Percentiles rank a stretch among this genome's conserved stretches.
Conservation (phyloP, 352 stramenopile genomes). For the Phytophthora constricta region DNA sequence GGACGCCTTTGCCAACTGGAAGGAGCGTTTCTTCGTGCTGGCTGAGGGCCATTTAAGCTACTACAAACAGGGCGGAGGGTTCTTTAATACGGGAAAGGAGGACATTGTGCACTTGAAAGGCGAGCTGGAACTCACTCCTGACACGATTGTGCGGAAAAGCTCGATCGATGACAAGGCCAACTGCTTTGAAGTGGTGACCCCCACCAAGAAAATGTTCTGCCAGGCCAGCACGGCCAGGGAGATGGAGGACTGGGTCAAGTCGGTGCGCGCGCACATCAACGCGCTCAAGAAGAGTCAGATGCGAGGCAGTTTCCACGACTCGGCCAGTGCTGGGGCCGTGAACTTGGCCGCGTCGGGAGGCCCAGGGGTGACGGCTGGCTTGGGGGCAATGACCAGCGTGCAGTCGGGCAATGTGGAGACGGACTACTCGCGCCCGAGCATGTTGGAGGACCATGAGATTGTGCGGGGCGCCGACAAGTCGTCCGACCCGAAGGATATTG, state of each 20-base stretch:
- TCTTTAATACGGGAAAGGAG: conserved; percentile 88
- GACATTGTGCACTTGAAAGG: conserved; percentile 89
- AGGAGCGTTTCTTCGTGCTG: conserved; percentile 89
- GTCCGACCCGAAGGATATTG: conserved; percentile 85
- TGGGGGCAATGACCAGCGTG: conserved; percentile 5
- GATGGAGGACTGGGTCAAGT: conserved; percentile 91
- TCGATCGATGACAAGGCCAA: conserved; percentile 90
- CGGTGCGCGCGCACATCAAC: conserved; percentile 79
- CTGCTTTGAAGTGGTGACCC: conserved; percentile 86
- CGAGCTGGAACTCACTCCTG: conserved; percentile 79
- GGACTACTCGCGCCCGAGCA: conserved; percentile 84
- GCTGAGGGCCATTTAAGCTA: conserved; percentile 86
- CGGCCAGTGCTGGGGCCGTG: conserved; percentile 33
- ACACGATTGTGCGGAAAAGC: conserved; percentile 83
- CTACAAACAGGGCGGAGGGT: conserved; percentile 87
- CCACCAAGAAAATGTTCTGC: conserved; percentile 88
- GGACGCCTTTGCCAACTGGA: conserved; percentile 90
- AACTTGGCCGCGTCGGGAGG: conserved; percentile 33
- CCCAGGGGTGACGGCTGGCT: conserved; percentile 28
- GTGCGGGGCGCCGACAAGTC: conserved; percentile 80
- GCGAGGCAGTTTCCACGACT: conserved; percentile 75
- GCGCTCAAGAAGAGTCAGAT: conserved; percentile 65
- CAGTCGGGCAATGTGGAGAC: conserved; percentile 31
- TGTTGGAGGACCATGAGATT: conserved; percentile 86
- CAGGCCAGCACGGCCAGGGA: conserved; percentile 81